These are phyloP conservation scores for Auricularia sp. DNA, from an alignment of 768 basidiomycete species.

Conservation along the genomic window DNA sequence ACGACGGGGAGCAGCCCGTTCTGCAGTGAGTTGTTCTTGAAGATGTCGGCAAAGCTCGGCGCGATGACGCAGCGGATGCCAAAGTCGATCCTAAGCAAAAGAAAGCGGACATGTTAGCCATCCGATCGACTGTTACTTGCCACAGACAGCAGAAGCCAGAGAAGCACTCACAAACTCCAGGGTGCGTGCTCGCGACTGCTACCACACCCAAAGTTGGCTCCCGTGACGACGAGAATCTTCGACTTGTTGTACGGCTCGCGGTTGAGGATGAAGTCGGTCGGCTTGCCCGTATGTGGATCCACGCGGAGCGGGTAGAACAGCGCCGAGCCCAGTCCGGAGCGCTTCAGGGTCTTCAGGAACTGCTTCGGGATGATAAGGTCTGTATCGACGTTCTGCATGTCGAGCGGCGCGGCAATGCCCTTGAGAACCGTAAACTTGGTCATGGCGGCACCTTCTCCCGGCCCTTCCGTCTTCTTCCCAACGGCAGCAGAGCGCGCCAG, in stretches of 20 bases:
- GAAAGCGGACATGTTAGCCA: slow-evolving; percentile 4
- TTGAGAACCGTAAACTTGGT: slow-evolving; percentile 60
- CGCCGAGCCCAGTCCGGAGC: slow-evolving; percentile 76
- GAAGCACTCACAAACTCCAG: slow-evolving; percentile 60
- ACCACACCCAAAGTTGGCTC: slow-evolving; percentile 85
- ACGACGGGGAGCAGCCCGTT: slow-evolving; percentile 83
- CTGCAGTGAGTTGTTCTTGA: slow-evolving; percentile 83
- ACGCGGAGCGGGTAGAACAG: slow-evolving; percentile 76
- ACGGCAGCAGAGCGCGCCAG: slow-evolving; percentile 36
- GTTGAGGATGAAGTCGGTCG: slow-evolving; percentile 81
- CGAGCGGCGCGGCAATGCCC: slow-evolving; percentile 70
- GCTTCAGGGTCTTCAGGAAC: slow-evolving; percentile 85
- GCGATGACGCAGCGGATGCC: slow-evolving; percentile 84
- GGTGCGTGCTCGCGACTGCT: slow-evolving; percentile 88
- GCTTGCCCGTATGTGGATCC: slow-evolving; percentile 65
- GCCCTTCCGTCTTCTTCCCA: not conserved
- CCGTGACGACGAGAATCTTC: slow-evolving; percentile 74
- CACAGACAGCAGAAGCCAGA: not conserved
- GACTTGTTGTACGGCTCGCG: slow-evolving; percentile 64
- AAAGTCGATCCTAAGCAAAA: slow-evolving; percentile 59
- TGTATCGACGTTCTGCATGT: slow-evolving; percentile 81
- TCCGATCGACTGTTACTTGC: not conserved
- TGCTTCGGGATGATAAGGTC: slow-evolving; percentile 94
- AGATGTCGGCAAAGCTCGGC: slow-evolving; percentile 86
- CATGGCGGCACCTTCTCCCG: slow-evolving; percentile 12